A percentile compares a stretch with the other conserved stretches of the same genome.
phyloP scores from a whole-genome alignment of 192 early-diverging fungal genomes.

The Anaeromyces robustus region DNA sequence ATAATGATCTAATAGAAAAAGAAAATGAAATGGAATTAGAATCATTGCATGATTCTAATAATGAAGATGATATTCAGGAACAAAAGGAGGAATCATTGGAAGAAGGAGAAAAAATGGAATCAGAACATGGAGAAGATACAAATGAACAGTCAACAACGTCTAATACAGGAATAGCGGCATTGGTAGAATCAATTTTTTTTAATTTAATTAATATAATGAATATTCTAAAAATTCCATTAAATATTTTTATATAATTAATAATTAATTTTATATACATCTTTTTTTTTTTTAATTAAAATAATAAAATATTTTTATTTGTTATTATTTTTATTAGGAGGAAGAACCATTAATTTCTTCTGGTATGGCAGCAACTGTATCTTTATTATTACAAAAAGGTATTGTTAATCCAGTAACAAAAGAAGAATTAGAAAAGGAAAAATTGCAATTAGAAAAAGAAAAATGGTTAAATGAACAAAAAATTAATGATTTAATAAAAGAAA shows the following conservation, averaged over 20 bases:
- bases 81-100: neutral
- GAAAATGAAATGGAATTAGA: conserved; percentile 11
- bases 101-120: neutral
- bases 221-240: too few relatives aligned
- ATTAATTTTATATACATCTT: too few relatives aligned
- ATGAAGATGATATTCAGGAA: neutral
- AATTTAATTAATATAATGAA: too few relatives aligned
- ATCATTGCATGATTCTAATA: conserved; percentile 10
- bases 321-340: conserved; percentile 22
- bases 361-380: conserved; percentile 62
- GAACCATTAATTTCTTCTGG: conserved; percentile 71
- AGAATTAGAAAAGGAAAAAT: conserved; percentile 42
- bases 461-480: conserved; percentile 61
- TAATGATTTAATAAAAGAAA: conserved; percentile 40
- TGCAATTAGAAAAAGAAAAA: conserved; percentile 33
- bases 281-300: too few relatives aligned
- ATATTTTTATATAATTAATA: too few relatives aligned
- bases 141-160: neutral
- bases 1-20: conserved; percentile 5
- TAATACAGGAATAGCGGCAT: conserved; percentile 4
- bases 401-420: conserved; percentile 35
- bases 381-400: conserved; percentile 66
- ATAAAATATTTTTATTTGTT: neutral
- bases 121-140: neutral
- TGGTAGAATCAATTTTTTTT: conserved; percentile 3